Percentiles rank a stretch among this genome's conserved stretches.
Conservation (phyloP, 768 basidiomycete species). For the Tephrocybe sp. region DNA sequence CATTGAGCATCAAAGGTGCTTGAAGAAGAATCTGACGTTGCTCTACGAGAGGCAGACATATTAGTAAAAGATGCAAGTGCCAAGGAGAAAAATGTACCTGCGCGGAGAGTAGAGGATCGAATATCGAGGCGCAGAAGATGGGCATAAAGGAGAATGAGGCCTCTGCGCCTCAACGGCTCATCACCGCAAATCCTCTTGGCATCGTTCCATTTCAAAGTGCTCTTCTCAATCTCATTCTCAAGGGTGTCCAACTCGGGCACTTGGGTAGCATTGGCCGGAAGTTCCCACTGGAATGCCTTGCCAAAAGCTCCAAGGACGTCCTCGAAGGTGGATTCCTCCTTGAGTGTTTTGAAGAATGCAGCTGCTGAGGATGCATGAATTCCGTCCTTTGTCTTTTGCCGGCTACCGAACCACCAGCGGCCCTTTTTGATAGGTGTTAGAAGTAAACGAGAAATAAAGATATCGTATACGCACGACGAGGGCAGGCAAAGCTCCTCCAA, state of each 20-base stretch:
- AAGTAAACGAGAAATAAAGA: not conserved
- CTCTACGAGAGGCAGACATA: conserved; percentile 44
- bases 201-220: conserved; percentile 53
- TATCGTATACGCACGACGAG: conserved; percentile 57
- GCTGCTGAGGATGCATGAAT: conserved; percentile 79
- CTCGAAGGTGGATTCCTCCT: conserved; percentile 71
- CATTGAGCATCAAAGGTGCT: conserved; percentile 69
- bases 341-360: conserved; percentile 82
- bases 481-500: conserved; percentile 82
- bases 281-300: conserved; percentile 62
- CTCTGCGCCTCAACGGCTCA: conserved; percentile 42
- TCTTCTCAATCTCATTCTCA: conserved; percentile 48
- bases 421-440: conserved; percentile 50
- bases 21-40: conserved; percentile 70
- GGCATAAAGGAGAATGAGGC: conserved; percentile 76
- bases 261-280: conserved; percentile 27
- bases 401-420: conserved; percentile 96
- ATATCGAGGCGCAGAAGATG: conserved; percentile 75
- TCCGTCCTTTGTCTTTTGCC: conserved; percentile 89
- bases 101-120: conserved; percentile 48
- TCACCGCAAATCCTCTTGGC: conserved; percentile 41
- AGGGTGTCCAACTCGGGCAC: conserved; percentile 44
- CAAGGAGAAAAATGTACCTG: conserved; percentile 47
- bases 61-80: not conserved
- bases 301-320: conserved; percentile 73